Conservation (phyloP, 2,329 filamentous ascomycete genomes). For the Tolypocladium endophyticum region DNA sequence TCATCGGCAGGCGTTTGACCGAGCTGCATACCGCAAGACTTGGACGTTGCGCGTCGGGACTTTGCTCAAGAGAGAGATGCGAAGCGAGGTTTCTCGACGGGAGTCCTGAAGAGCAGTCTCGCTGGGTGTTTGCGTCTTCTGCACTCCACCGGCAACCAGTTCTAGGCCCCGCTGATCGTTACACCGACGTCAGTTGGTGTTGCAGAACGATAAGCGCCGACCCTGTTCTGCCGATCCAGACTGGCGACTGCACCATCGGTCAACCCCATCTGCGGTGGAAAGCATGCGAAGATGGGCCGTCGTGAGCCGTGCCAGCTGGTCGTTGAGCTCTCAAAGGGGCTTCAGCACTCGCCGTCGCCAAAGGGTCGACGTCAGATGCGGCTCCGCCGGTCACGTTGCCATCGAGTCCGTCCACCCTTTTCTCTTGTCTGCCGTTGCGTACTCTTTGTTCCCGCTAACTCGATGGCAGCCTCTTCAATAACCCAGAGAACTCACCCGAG, state of each 20-base stretch:
- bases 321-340: not conserved
- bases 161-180: not conserved
- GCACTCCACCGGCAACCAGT: not conserved
- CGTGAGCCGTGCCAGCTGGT: not conserved
- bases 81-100: not conserved
- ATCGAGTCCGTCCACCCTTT: slow-evolving; percentile 33
- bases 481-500: slow-evolving; percentile 21
- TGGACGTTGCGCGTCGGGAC: not conserved
- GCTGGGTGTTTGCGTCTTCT: not conserved
- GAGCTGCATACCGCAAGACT: not conserved
- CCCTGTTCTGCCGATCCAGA: not conserved
- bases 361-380: slow-evolving; percentile 34
- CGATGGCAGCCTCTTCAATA: slow-evolving; percentile 35
- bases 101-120: not conserved
- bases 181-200: not conserved
- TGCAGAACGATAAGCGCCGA: not conserved
- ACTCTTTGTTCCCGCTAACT: slow-evolving; percentile 7
- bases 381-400: slow-evolving; percentile 36
- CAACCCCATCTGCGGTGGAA: not conserved
- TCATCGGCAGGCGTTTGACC: not conserved
- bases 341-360: slow-evolving; percentile 14
- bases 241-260: not conserved
- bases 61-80: not conserved
- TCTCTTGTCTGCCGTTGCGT: not conserved
- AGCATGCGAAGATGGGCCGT: not conserved